Evolutionary conservation across 257 asterid genomes (phyloP), one percentile per base, ranked within the genome.

Genomic region (Nicotiana knightiana): DNA sequence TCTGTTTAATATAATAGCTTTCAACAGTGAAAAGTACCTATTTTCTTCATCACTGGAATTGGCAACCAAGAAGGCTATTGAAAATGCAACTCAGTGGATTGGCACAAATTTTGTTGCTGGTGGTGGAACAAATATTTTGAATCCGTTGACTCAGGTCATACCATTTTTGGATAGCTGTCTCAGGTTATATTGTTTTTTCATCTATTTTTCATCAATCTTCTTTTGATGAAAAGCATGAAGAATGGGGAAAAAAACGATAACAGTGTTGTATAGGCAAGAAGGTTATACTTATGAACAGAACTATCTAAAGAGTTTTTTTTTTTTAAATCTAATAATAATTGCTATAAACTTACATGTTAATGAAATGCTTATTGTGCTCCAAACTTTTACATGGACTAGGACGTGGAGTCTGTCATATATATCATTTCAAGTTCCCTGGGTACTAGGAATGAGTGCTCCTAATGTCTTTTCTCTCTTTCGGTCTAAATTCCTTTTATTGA

Each of bases 81-180:
- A 82, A 84, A 83, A 67, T 1, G 91, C 77, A 73, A 81, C 88
- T 79, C 79, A 83, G 32, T 88, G 91, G 91, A 85, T 86, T 67
- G 84, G 80, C 85, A 83, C 81, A 59, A 88, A 86, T 67, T 87
- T 86, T 76, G 59, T 88, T 59, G 91, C 91, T 24, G 87, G 87
- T 35, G 89, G 89, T 15, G 83, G 83, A 43, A 88, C 91, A 59
- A 81, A 85, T 79, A 86, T 88, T 67, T 75, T 86, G 79, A 80
- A 32, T 71, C 87, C 91, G 12, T 33, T 88, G 66, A 81, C 70
- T 80, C 89, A 88, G 89, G 91, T 88, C 66, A 79, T 28, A 58
- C 67, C 82, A 13, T 6, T 37, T 59, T 58, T 37, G 37, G 24
- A 11, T 59, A 59, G 13, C 26, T 9, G 33, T 21, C 9, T 37